Percentiles rank a stretch among this genome's conserved stretches.
phyloP scores from a whole-genome alignment of 306 rosid genomes.

The Carpinus viminea region DNA sequence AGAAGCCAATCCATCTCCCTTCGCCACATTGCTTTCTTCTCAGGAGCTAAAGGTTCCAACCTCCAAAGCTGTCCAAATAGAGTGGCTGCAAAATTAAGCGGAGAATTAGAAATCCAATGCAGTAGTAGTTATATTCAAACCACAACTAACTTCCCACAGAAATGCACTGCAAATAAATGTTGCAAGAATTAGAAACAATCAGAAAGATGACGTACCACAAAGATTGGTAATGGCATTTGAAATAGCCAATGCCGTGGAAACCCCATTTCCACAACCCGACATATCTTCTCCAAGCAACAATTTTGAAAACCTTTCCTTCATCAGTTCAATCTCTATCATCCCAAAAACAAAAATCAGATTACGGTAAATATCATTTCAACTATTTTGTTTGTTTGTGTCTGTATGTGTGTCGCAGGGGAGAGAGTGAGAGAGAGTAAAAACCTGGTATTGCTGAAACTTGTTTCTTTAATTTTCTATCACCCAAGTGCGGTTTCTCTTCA shows the following conservation, averaged over 20 bases:
- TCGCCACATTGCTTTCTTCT: constrained; percentile 83
- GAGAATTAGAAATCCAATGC: not conserved
- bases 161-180: constrained; percentile 3
- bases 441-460: constrained; percentile 62
- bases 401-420: not conserved
- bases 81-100: constrained; percentile 53
- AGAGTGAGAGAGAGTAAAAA: constrained; percentile 21
- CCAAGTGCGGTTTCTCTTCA: constrained; percentile 41
- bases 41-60: constrained; percentile 60
- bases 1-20: constrained; percentile 90
- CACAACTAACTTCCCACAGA: not conserved
- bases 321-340: constrained; percentile 69
- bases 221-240: constrained; percentile 94
- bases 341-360: constrained; percentile 37
- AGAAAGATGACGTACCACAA: constrained; percentile 51
- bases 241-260: constrained; percentile 77
- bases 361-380: not conserved
- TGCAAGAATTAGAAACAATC: not conserved
- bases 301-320: constrained; percentile 92
- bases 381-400: not conserved
- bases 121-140: constrained; percentile 4
- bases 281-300: constrained; percentile 95
- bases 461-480: constrained; percentile 47
- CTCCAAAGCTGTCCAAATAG: constrained; percentile 91
- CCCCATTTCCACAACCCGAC: constrained; percentile 99